Percentiles rank a stretch among this genome's conserved stretches.
Conservation (phyloP, 2,329 filamentous ascomycete species). For the Ceratocystis variospora region DNA sequence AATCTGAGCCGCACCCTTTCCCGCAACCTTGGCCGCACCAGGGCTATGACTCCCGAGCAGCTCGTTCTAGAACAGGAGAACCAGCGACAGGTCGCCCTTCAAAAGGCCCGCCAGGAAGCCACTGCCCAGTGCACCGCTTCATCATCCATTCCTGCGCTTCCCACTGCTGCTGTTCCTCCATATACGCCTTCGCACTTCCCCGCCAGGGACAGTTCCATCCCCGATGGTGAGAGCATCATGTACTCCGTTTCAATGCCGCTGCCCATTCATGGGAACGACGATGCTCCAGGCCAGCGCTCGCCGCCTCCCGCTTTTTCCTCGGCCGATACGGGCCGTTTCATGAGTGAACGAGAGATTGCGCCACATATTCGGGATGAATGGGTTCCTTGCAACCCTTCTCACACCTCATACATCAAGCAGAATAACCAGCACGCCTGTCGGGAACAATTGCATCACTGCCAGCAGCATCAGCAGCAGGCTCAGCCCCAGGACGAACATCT, state of each 20-base stretch:
- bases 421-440: background rate
- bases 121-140: background rate
- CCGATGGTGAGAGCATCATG: conserved; percentile 13
- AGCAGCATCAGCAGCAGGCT: background rate
- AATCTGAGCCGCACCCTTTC: conserved; percentile 1
- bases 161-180: background rate
- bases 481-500: background rate
- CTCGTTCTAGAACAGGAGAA: conserved; percentile 7
- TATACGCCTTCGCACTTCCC: conserved; percentile 1
- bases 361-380: background rate
- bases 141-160: background rate
- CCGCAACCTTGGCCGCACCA: conserved; percentile 5
- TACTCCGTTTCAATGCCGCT: conserved; percentile 1
- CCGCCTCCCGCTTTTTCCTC: background rate
- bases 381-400: background rate
- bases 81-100: conserved; percentile 13
- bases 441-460: background rate
- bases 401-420: background rate
- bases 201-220: background rate
- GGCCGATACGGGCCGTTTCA: background rate
- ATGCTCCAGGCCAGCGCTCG: background rate
- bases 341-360: background rate
- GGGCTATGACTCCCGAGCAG: background rate
- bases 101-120: conserved; percentile 11
- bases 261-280: conserved; percentile 1